Evolutionary conservation across 2,329 filamentous ascomycete species (phyloP).

Genomic region (Clonostachys sp.): DNA sequence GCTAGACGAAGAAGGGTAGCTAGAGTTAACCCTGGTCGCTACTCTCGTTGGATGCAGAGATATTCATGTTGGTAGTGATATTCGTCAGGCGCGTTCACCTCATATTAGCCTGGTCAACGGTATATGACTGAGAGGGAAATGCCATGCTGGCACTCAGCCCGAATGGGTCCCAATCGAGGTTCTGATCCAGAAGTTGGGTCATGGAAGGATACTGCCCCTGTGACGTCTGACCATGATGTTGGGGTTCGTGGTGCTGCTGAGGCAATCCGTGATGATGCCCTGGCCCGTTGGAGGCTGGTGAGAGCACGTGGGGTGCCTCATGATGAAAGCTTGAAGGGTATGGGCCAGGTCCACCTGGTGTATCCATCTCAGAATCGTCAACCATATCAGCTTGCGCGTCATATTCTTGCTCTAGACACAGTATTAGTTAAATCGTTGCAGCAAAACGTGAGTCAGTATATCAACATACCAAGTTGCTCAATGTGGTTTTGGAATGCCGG

Average conservation of each 20-base stretch:
- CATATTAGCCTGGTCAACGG: constrained; percentile 61
- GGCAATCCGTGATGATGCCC: constrained; percentile 21
- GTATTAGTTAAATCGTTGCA: constrained; percentile 63
- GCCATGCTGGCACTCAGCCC: constrained; percentile 93
- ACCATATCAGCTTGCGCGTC: constrained; percentile 86
- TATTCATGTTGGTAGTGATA: no score
- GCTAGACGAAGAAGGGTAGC: no score
- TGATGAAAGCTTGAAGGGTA: constrained; percentile 55
- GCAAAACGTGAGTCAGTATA: constrained; percentile 50
- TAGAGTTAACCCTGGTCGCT: no score
- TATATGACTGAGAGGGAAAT: constrained; percentile 76
- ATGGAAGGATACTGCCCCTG: constrained; percentile 54
- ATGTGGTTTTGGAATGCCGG: constrained; percentile 87
- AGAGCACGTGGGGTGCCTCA: constrained; percentile 36
- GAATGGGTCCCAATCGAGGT: constrained; percentile 90
- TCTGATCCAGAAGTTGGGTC: constrained; percentile 67
- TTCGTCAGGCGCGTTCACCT: constrained; percentile 13
- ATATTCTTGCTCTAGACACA: constrained; percentile 90
- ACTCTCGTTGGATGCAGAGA: no score
- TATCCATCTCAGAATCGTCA: constrained; percentile 73
- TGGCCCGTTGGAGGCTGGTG: constrained; percentile 30
- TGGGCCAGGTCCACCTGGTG: constrained; percentile 58
- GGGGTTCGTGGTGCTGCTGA: constrained; percentile 24
- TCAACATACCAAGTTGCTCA: constrained; percentile 86
- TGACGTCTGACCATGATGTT: constrained; percentile 25